Base-by-base conservation (phyloP, 2,329 filamentous ascomycete species). In the Emmonsiellopsis sp. region DNA sequence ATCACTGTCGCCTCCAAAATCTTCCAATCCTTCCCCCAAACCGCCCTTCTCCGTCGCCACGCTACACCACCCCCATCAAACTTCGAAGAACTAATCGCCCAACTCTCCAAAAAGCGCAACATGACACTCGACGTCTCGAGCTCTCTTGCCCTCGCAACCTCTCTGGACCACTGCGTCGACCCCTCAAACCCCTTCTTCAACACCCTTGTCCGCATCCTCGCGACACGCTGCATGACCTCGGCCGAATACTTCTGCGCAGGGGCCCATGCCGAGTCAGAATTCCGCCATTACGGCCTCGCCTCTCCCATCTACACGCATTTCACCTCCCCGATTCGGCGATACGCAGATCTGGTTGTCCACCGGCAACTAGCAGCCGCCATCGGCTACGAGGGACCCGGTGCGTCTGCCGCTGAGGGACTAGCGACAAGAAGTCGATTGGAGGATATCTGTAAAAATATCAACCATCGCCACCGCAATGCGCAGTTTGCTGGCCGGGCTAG, bases 291-390 rank as follows among this genome's bases (percentile, higher is more conserved):
- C 71, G 93, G 93, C 61, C 84, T 98, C 37, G 94, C 94, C 0
- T 90, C 87, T 3, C 88, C 94, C 64, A 98, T 98, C 68, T 98
- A 98, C 75, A 98, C 93, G 2, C 93, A 98, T 71, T 98, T 98
- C 73, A 98, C 93, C 0, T 94, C 88, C 3, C 94, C 93, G 3
- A 98, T 98, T 67, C 87, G 93, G 55, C 88, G 94, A 33, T 98
- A 98, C 68, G 92, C 92, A n/a, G 93, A 98, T 74, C 80, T 98
- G 2, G 84, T 95, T 53, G 92, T 89, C 5, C 92, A 98, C 70
- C 81, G 92, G 11, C 93, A 98, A 74, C 84, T 98, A 51, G 92
- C 93, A 0, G 92, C 93, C 8, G 91, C 93, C 33, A 97, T 98
- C 65, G 88, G 86, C 55, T 97, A 97, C 75, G 91, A 73, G 53